Evolutionary conservation across 1,139 yeast genomes (phyloP), one percentile per base, ranked within the genome.

Genomic region (Candida pseudocylindracea): DNA sequence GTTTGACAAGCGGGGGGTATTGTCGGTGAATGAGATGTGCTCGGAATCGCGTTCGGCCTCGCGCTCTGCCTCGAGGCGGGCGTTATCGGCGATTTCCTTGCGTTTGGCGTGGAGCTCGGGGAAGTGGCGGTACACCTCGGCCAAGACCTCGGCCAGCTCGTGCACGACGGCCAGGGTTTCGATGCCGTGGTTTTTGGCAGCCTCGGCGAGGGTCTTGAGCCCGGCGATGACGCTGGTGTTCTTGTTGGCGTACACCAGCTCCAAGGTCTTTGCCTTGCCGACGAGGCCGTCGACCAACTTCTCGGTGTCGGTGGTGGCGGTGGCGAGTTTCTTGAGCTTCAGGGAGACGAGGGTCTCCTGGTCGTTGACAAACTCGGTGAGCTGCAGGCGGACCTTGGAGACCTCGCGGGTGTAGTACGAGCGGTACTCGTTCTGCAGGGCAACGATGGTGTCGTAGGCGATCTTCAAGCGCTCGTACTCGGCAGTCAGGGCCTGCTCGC

Each of bases 361-460:
- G 38, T 51, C 48, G 25, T 49, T 48, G 13, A 53, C 44, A 38
- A 51, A 53, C 35, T 57, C 56, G 35, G 45, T 50, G 29, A 39
- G 35, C 31, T 40, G 38, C 7, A 35, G 36, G 10, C 51, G 41
- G 35, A 60, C 43, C 12, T 43, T 42, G 12, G 38, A 38, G 12
- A 60, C 36, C 41, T 60, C 50, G 42, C 45, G 37, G 45, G 53
- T 56, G 40, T 69, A 71, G 39, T 66, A 65, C 13, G 49, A 53
- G 41, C 67, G 68, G 46, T 69, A 72, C 37, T 69, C 70, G 31
- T 54, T 51, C 40, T 72, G 78, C 5, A 72, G 55, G 6, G 64
- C 61, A 26, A 64, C 53, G 26, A 75, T 45, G 1, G 76, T 65
- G 41, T 73, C 79, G 45, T 74, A 73, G 10, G 76, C 68, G 32